phyloP scores from a whole-genome alignment of 192 early-diverging fungal genomes.

The Polychytrium aggregatum region DNA sequence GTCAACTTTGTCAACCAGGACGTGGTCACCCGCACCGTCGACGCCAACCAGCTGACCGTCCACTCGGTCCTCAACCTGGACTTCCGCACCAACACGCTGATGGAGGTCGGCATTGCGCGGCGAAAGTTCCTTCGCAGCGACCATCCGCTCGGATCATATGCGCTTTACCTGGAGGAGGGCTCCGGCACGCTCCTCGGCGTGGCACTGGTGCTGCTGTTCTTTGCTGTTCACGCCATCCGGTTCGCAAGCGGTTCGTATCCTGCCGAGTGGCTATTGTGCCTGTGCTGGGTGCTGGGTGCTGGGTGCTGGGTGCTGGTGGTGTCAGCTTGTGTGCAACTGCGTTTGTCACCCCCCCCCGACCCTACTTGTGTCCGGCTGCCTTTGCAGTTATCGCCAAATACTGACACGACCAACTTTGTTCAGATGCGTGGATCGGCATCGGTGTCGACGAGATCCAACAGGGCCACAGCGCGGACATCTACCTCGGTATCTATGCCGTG shows the following conservation, averaged over 20 bases:
- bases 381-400: too few species aligned
- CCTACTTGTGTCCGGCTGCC: too few species aligned
- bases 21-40: slow-evolving; percentile 47
- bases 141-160: slow-evolving; percentile 9
- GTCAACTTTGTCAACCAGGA: slow-evolving; percentile 44
- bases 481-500: slow-evolving; percentile 10
- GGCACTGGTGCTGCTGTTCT: slow-evolving; percentile 26
- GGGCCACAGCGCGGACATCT: background rate
- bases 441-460: slow-evolving; percentile 2
- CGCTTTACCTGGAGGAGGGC: slow-evolving; percentile 18
- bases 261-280: too few species aligned
- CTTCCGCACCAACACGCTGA: slow-evolving; percentile 7
- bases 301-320: too few species aligned
- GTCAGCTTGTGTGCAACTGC: too few species aligned
- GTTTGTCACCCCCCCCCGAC: too few species aligned
- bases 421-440: slow-evolving; percentile 13
- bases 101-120: too few species aligned
- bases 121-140: background rate
- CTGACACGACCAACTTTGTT: too few species aligned
- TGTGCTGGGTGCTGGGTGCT: too few species aligned
- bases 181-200: slow-evolving; percentile 30
- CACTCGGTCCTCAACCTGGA: slow-evolving; percentile 48
- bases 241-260: too few species aligned
- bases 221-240: slow-evolving; percentile 2
- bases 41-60: slow-evolving; percentile 62